These are phyloP conservation scores for Colletotrichum neosansevieriae DNA, from an alignment of 2,329 filamentous ascomycete species.

Conservation along the genomic window DNA sequence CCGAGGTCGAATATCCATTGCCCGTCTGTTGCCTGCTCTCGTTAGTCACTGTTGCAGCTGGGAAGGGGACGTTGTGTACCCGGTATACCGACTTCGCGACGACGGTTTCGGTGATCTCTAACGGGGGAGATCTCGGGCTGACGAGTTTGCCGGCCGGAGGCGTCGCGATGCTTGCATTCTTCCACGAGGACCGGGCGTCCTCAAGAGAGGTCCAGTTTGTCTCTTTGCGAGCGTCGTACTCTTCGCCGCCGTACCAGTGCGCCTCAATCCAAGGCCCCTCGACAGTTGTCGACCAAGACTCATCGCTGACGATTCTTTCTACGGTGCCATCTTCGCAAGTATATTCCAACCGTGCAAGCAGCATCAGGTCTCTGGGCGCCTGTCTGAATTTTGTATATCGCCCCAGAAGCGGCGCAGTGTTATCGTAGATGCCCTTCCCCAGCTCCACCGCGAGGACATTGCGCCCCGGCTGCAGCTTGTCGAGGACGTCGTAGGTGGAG, in stretches of 20 bases:
- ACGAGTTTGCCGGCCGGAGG: conserved; percentile 22
- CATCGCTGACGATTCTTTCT: conserved; percentile 6
- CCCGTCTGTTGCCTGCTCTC: not conserved
- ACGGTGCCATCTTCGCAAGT: conserved; percentile 24
- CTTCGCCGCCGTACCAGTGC: conserved; percentile 38
- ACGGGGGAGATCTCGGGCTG: conserved; percentile 25
- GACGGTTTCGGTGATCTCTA: conserved; percentile 26
- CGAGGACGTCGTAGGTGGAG: conserved; percentile 33
- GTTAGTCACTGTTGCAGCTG: not conserved
- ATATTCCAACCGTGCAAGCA: conserved; percentile 39
- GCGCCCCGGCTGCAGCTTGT: conserved; percentile 16
- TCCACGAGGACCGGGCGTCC: conserved; percentile 23
- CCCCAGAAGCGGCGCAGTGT: conserved; percentile 24
- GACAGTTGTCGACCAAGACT: conserved; percentile 29
- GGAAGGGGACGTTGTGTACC: not conserved
- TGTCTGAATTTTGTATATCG: conserved; percentile 38
- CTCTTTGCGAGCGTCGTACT: conserved; percentile 35
- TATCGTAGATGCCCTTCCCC: conserved; percentile 37
- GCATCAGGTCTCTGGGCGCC: conserved; percentile 18
- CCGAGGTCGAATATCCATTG: conserved; percentile 39
- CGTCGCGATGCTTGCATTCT: conserved; percentile 12
- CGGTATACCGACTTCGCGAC: conserved; percentile 1
- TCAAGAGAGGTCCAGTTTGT: conserved; percentile 9
- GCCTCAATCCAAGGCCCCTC: conserved; percentile 31
- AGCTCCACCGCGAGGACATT: conserved; percentile 35